Conservation (phyloP, 192 early-diverging fungal genomes). For the Backusella luteola region DNA sequence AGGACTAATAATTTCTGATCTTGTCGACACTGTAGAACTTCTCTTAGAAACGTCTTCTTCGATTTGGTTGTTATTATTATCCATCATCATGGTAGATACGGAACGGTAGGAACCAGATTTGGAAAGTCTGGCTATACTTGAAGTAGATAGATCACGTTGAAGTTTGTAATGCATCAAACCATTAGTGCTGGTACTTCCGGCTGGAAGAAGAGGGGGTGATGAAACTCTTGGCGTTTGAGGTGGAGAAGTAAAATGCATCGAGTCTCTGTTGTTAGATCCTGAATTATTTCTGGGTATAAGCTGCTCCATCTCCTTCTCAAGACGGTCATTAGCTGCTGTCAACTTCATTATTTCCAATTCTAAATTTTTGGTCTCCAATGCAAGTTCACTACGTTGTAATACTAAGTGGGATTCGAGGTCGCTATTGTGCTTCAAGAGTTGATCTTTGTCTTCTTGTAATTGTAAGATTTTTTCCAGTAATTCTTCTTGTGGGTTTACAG, state of each 20-base stretch:
- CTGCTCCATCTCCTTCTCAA: constrained; percentile 42
- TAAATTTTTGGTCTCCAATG: constrained; percentile 27
- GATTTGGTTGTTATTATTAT: not conserved
- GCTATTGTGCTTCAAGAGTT: constrained; percentile 25
- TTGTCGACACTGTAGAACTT: not conserved
- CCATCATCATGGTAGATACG: not conserved
- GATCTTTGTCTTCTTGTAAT: constrained; percentile 28
- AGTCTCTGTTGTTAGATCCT: not conserved
- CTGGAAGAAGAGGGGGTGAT: constrained; percentile 8
- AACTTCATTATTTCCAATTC: constrained; percentile 33
- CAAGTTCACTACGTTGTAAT: constrained; percentile 18
- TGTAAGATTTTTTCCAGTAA: constrained; percentile 18
- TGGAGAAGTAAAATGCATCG: constrained; percentile 17
- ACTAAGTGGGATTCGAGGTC: constrained; percentile 31
- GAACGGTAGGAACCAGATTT: constrained; percentile 26
- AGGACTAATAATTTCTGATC: constrained; percentile 2
- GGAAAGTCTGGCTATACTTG: constrained; percentile 6
- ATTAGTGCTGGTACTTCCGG: not conserved
- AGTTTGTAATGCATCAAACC: constrained; percentile 14
- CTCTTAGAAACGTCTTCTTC: constrained; percentile 5
- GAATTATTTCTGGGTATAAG: constrained; percentile 23
- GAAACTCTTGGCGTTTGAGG: constrained; percentile 18
- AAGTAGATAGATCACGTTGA: constrained; percentile 17
- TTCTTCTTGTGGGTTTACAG: constrained; percentile 6
- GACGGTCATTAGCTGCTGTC: constrained; percentile 33